These are phyloP conservation scores for Colletotrichum sp. DNA, from an alignment of 2,329 filamentous ascomycete species.

Conservation along the genomic window DNA sequence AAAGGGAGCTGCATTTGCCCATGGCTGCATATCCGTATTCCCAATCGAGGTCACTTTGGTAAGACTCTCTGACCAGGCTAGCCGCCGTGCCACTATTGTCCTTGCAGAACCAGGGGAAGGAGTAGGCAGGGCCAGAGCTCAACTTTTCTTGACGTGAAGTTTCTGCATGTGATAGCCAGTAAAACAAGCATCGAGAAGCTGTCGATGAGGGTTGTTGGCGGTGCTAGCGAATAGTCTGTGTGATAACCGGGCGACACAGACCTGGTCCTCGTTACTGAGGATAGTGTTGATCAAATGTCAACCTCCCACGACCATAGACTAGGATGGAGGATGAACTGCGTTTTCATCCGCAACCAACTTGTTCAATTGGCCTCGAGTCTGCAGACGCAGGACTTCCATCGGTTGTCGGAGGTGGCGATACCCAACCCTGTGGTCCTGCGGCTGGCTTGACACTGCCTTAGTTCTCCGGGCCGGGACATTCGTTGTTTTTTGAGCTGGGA, in stretches of 20 bases:
- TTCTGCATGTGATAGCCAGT: background rate
- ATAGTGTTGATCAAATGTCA: background rate
- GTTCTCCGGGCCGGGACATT: background rate
- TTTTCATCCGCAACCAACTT: background rate
- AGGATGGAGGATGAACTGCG: background rate
- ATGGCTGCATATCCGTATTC: background rate
- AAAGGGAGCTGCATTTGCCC: background rate
- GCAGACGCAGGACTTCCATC: background rate
- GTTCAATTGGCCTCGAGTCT: background rate
- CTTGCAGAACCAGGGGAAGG: background rate
- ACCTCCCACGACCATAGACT: background rate
- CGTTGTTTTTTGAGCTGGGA: background rate
- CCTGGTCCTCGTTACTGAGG: background rate
- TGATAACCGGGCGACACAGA: background rate
- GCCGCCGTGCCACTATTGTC: background rate
- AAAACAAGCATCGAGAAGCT: background rate
- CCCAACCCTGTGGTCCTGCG: slow-evolving; percentile 1
- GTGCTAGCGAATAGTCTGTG: background rate
- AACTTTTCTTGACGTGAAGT: background rate
- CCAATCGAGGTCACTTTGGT: background rate
- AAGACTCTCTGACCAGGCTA: background rate
- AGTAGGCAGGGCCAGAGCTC: background rate
- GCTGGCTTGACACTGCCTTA: slow-evolving; percentile 4
- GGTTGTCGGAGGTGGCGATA: slow-evolving; percentile 6
- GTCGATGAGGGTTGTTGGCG: background rate